Base-by-base conservation (phyloP, 441 rosid species). In the Populus trichocarpa region DNA sequence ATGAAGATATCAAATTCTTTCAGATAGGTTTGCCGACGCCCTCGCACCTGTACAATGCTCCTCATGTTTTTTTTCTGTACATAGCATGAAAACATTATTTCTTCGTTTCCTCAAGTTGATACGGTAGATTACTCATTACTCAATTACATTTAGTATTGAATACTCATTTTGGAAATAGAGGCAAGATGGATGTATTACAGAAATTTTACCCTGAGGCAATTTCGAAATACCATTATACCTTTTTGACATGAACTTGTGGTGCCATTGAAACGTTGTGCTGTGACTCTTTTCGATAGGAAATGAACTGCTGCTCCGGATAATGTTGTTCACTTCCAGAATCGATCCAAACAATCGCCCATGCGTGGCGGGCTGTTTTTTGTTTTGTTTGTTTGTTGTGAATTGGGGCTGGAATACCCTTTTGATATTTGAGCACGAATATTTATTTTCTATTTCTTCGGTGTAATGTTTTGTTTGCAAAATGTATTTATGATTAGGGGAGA, bases 61-160 rank as follows among this genome's bases (percentile, higher is more conserved):
- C 32, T 35, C 65, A 10, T 23, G 69, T 53, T 28, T 75, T 42
- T 82, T 80, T 20, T 63, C 18, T 65, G 68, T 65, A 53, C 61
- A 53, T 53, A 53, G 61, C 61, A 16, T 53, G 61, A 50, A 38
- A 42, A 53, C 61, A 16, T 53, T 18, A 16, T 5, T 53, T 53
- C 61, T 53, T 16, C n/a, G n/a, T 53, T 18, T 18, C 22, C 57
- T 46, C 57, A 46, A 46, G 57, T 46, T 46, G 20, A 16, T 16
- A 46, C 57, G 18, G 20, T 46, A 50, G 57, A 50, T 50, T 50
- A 50, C 57, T 14, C 20, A 50, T 50, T 50, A 50, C 57, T 50
- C 57, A 16, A 50, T 1, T 1, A 50, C 57, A 50, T 50, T 50
- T 50, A 4, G 5, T 50, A 50, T 50, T 50, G 57, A 50, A 50